Evolutionary conservation across 2,329 filamentous ascomycete genomes (phyloP).

Genomic region (Aureobasidium sp.): DNA sequence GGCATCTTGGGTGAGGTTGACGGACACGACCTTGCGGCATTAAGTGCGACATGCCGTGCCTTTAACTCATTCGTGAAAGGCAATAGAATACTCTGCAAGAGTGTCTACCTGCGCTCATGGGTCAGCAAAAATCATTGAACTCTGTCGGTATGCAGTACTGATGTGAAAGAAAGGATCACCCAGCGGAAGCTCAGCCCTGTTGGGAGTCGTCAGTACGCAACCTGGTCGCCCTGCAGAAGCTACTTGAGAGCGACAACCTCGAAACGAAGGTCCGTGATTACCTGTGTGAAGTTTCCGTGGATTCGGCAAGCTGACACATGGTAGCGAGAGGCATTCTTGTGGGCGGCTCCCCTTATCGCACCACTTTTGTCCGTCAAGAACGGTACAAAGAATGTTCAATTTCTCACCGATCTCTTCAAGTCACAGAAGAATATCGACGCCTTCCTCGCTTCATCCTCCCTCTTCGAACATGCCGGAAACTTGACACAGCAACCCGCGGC

Average conservation of each 20-base stretch:
- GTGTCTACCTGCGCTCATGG: constrained; percentile 48
- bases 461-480: constrained; percentile 53
- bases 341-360: constrained; percentile 22
- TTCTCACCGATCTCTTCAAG: constrained; percentile 36
- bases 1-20: constrained; percentile 52
- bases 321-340: constrained; percentile 29
- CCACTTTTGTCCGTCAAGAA: constrained; percentile 21
- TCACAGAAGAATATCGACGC: constrained; percentile 47
- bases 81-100: constrained; percentile 55
- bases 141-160: not conserved
- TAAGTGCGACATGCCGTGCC: constrained; percentile 47
- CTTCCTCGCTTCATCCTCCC: constrained; percentile 58
- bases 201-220: constrained; percentile 34
- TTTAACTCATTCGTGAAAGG: constrained; percentile 50
- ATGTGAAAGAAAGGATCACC: constrained; percentile 6
- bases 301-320: not conserved
- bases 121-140: constrained; percentile 17
- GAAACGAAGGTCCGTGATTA: constrained; percentile 30
- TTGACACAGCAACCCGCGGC: constrained; percentile 33
- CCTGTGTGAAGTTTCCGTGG: not conserved
- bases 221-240: constrained; percentile 35
- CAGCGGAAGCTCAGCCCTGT: constrained; percentile 21
- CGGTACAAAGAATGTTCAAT: constrained; percentile 40
- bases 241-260: constrained; percentile 37
- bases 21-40: constrained; percentile 48